Base-by-base conservation (phyloP, 2,329 filamentous ascomycete species). In the Aurifilum marmelostoma region DNA sequence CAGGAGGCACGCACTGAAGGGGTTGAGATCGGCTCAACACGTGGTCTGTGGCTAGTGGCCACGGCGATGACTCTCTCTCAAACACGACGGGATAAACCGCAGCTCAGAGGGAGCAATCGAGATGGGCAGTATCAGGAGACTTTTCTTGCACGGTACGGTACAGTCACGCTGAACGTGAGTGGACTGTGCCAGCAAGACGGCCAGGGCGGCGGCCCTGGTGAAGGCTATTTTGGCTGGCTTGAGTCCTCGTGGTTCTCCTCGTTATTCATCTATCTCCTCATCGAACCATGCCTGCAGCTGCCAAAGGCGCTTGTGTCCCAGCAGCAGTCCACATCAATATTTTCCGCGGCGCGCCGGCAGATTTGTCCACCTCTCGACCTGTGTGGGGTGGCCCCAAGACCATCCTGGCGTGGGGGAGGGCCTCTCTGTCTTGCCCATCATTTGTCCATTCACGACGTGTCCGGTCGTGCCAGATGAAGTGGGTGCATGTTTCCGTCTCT, bases 11-110 rank as follows among this genome's bases (percentile, higher is more conserved):
- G 52, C 24, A 56, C 52, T 18, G 52, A 56, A 56, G 7, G 24
- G 52, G 12, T 63, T 32, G n/a, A 29, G 60, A 63, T 47, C 60
- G 21, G 60, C 18, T 47, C 60, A 63, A 29, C 43, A 63, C 60
- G 60, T 63, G 60, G 60, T 43, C 39, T 21, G 39, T 50, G 39
- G 60, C 43, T 32, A 43, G 43, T 32, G 39, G 37, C 14, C 60
- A 21, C 34, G 21, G 52, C 52, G 52, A 56, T 56, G 52, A 29
- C 21, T 60, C 58, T 39, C 34, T 24, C 27, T 60, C 58, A 39
- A 24, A 60, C 18, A 21, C 32, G 58, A 34, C 54, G 58, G 58
- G 16, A n/a, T 39, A 11, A 39, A 18, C 58, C 32, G 32, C 58
- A 9, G 58, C 18, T 32, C 18, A 37, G 32, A 60, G 27, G 18